A percentile compares a stretch with the other conserved stretches of the same genome.
Evolutionary conservation across 805 yeast species (phyloP).

Genomic region (Saccharomycopsis olivae): DNA sequence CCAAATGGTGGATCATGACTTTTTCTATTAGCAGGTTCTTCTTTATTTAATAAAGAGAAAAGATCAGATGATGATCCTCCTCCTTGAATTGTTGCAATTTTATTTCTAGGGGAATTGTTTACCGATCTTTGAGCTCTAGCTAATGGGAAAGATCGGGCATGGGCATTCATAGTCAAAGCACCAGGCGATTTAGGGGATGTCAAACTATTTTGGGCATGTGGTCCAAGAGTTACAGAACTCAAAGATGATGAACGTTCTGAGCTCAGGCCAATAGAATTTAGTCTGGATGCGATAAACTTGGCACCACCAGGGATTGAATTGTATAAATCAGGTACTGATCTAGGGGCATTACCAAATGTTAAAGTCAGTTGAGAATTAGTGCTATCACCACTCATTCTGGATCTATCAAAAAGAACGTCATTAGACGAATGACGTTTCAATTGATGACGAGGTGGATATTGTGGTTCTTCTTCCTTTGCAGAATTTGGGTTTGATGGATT

Average conservation of each 20-base stretch:
- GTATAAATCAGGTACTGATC: constrained; percentile 14
- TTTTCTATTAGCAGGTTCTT: neutral
- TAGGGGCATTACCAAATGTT: constrained; percentile 12
- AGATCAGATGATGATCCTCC: constrained; percentile 4
- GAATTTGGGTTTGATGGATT: neutral
- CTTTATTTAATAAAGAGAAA: constrained; percentile 8
- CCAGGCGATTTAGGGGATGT: too few species aligned
- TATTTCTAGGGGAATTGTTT: neutral
- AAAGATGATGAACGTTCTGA: neutral
- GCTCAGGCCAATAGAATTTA: neutral
- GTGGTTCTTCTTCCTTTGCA: neutral
- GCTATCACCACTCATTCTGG: constrained; percentile 4
- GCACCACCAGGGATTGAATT: constrained; percentile 5
- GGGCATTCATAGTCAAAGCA: too few species aligned
- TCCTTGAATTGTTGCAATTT: neutral
- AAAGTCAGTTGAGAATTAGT: constrained; percentile 10
- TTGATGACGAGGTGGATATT: neutral
- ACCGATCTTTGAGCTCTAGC: neutral
- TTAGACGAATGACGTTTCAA: constrained; percentile 14
- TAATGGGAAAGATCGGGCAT: neutral
- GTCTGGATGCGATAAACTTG: neutral
- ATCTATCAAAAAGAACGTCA: constrained; percentile 15
- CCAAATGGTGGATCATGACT: neutral
- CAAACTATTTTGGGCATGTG: too few species aligned
- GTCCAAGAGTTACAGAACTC: too few species aligned